Percentiles rank a stretch among this genome's conserved stretches.
Evolutionary conservation across 202 grass and related monocot genomes (phyloP).

Genomic region (Carex arenaria): DNA sequence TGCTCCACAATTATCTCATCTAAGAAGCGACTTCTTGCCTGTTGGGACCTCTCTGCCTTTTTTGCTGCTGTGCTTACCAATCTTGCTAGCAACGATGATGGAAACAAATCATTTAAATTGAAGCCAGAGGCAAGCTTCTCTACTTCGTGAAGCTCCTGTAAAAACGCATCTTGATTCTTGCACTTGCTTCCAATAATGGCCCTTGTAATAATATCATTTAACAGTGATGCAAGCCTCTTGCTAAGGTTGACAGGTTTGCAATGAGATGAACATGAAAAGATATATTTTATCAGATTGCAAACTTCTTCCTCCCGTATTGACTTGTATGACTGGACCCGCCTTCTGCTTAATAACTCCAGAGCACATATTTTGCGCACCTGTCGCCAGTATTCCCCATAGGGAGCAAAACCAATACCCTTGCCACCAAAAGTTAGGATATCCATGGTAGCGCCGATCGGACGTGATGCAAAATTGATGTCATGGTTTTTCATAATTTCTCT

Average conservation of each 20-base stretch:
- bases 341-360: slow-evolving; percentile 45
- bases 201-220: slow-evolving; percentile 31
- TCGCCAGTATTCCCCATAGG: slow-evolving; percentile 37
- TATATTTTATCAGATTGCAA: slow-evolving; percentile 16
- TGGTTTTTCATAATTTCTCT: slow-evolving; percentile 34
- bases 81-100: slow-evolving; percentile 22
- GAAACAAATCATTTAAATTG: slow-evolving; percentile 41
- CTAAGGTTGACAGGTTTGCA: slow-evolving; percentile 33
- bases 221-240: slow-evolving; percentile 10
- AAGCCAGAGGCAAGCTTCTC: slow-evolving; percentile 20
- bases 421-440: slow-evolving; percentile 19
- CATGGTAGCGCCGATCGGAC: slow-evolving; percentile 22
- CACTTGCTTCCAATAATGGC: slow-evolving; percentile 46
- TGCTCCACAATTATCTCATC: slow-evolving; percentile 36
- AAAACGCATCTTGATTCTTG: slow-evolving; percentile 28
- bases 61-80: slow-evolving; percentile 12
- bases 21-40: slow-evolving; percentile 20
- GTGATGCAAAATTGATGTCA: slow-evolving; percentile 34
- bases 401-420: slow-evolving; percentile 16
- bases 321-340: slow-evolving; percentile 41
- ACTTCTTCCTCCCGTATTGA: not conserved
- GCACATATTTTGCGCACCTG: slow-evolving; percentile 36
- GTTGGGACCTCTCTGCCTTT: slow-evolving; percentile 4
- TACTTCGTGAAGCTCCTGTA: not conserved
- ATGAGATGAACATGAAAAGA: not conserved